Percentiles rank a stretch among this genome's conserved stretches.
phyloP scores from a whole-genome alignment of 1,284 basidiomycete genomes.

The Ceratobasidium sp. region DNA sequence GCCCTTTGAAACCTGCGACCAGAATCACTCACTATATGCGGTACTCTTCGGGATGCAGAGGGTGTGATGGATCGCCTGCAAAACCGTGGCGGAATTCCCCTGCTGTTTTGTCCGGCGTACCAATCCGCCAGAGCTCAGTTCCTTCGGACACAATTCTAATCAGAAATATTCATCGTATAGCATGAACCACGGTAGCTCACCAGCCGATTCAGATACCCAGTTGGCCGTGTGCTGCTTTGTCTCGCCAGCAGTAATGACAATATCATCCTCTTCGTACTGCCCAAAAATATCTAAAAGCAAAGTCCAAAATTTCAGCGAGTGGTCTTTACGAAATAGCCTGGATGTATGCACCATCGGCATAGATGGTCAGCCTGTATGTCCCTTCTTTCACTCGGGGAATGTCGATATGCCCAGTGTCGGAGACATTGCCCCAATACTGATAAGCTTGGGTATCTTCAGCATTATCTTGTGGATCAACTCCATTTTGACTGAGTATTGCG shows the following conservation, averaged over 20 bases:
- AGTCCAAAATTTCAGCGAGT: too few species aligned
- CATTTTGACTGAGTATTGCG: conserved; percentile 49
- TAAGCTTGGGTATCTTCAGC: conserved; percentile 43
- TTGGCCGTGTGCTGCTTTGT: conserved; percentile 41
- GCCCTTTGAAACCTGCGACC: too few species aligned
- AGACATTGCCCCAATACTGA: conserved; percentile 52
- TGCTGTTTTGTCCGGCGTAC: conserved; percentile 48
- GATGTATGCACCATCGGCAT: conserved; percentile 50
- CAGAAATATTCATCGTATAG: neutral
- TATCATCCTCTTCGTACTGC: conserved; percentile 49
- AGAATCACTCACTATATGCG: conserved; percentile 46
- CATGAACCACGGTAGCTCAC: conserved; percentile 23
- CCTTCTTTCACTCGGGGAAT: conserved; percentile 52
- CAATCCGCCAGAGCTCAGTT: conserved; percentile 51
- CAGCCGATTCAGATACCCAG: conserved; percentile 49
- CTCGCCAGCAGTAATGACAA: conserved; percentile 47
- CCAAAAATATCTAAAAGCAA: conserved; percentile 51
- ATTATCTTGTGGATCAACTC: conserved; percentile 51
- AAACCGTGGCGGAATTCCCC: conserved; percentile 50
- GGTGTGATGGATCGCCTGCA: conserved; percentile 44
- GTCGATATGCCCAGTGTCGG: conserved; percentile 45
- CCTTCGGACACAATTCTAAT: conserved; percentile 1
- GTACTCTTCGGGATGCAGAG: conserved; percentile 48
- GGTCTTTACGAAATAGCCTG: too few species aligned
- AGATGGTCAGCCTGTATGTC: conserved; percentile 51